Evolutionary conservation across 2,329 filamentous ascomycete genomes (phyloP).

Genomic region (Biscogniauxia mediterranea): DNA sequence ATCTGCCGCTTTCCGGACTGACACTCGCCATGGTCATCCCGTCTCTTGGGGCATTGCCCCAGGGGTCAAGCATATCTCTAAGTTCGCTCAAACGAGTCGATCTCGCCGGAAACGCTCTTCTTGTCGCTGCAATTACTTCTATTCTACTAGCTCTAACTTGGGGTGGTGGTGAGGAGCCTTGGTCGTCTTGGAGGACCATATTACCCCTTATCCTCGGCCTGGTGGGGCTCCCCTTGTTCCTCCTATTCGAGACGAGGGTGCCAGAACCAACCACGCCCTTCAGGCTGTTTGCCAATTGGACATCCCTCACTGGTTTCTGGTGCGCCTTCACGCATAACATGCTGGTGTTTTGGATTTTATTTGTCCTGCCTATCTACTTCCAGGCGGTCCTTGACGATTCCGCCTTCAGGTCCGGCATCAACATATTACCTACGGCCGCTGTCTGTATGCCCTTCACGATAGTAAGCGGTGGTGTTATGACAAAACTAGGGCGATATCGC

Average conservation of each 20-base stretch:
- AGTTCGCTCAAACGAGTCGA: neutral
- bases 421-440: conserved; percentile 4
- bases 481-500: conserved; percentile 45
- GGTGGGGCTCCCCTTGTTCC: conserved; percentile 1
- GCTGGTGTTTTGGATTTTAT: neutral
- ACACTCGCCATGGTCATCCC: conserved; percentile 27
- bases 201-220: conserved; percentile 4
- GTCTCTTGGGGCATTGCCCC: conserved; percentile 19
- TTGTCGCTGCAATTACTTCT: too few relatives aligned
- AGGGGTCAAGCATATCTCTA: too few relatives aligned
- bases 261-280: conserved; percentile 32
- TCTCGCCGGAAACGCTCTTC: neutral
- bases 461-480: conserved; percentile 28
- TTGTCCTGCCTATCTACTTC: conserved; percentile 7
- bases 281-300: conserved; percentile 3
- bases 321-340: neutral
- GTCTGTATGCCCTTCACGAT: conserved; percentile 10
- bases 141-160: too few relatives aligned
- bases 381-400: neutral
- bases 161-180: too few relatives aligned
- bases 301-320: neutral
- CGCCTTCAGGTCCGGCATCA: neutral
- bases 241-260: neutral
- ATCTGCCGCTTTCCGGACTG: conserved; percentile 30
- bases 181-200: neutral